phyloP scores from a whole-genome alignment of 192 early-diverging fungal genomes.

The Coemansia sp. region DNA sequence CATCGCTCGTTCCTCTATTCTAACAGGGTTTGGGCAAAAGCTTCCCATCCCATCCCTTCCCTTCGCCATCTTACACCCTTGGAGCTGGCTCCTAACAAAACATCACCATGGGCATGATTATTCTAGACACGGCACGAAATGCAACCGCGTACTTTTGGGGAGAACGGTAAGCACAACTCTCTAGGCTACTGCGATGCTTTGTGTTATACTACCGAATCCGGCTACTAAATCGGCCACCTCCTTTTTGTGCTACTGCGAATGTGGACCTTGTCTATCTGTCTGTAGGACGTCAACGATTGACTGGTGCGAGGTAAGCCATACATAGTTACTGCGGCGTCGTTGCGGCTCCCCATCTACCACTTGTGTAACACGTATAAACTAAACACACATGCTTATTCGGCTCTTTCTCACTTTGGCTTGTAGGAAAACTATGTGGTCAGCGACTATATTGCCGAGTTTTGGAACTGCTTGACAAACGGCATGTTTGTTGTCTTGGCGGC shows the following conservation, averaged over 20 bases:
- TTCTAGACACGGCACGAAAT: constrained; percentile 34
- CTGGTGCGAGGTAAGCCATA: constrained; percentile 70
- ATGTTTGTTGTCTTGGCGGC: constrained; percentile 60
- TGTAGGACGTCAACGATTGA: constrained; percentile 66
- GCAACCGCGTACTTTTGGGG: constrained; percentile 51
- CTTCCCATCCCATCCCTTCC: background rate
- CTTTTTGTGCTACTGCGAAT: constrained; percentile 1
- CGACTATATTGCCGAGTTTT: constrained; percentile 76
- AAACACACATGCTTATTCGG: background rate
- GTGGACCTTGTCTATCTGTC: background rate
- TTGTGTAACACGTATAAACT: background rate
- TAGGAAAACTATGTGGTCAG: constrained; percentile 73
- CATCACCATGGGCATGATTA: constrained; percentile 50
- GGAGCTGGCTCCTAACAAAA: constrained; percentile 2
- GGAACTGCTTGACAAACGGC: constrained; percentile 73
- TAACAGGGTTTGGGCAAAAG: too few relatives aligned
- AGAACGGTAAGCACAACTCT: constrained; percentile 36
- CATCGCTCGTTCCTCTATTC: background rate
- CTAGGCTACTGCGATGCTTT: background rate
- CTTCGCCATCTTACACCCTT: background rate
- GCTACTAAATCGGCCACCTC: constrained; percentile 4
- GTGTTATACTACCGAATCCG: background rate
- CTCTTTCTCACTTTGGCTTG: background rate
- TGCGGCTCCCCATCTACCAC: background rate
- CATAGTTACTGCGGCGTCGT: too few relatives aligned